A percentile compares a stretch with the other conserved stretches of the same genome.
Evolutionary conservation across 2,329 filamentous ascomycete species (phyloP).

Genomic region (Verticillium nubilum): DNA sequence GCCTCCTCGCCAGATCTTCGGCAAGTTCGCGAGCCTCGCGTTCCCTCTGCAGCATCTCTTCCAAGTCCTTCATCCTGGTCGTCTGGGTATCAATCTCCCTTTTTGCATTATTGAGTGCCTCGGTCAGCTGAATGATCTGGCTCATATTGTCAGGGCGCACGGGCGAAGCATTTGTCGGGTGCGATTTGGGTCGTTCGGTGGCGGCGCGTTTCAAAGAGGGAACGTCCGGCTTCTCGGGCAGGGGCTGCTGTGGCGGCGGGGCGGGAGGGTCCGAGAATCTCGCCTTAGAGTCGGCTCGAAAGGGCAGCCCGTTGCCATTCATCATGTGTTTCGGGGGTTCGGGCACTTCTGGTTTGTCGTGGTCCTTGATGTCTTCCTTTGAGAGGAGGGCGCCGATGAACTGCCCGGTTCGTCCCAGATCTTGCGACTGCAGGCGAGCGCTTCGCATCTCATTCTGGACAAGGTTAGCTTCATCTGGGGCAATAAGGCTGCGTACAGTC

Average conservation of each 20-base stretch:
- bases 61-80: constrained; percentile 72
- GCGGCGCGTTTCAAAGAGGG: constrained; percentile 69
- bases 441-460: constrained; percentile 80
- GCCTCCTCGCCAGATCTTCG: constrained; percentile 70
- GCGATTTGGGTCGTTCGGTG: constrained; percentile 66
- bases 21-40: constrained; percentile 75
- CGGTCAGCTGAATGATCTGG: constrained; percentile 79
- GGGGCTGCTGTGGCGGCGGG: constrained; percentile 84
- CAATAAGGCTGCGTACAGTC: neutral
- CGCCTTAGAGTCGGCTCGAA: constrained; percentile 70
- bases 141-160: constrained; percentile 55
- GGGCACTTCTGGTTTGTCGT: constrained; percentile 42
- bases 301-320: constrained; percentile 47
- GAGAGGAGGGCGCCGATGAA: constrained; percentile 74
- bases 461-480: neutral
- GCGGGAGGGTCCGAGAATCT: constrained; percentile 91
- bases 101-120: constrained; percentile 77
- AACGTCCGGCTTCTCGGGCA: constrained; percentile 87
- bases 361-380: constrained; percentile 60
- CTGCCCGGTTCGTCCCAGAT: constrained; percentile 75
- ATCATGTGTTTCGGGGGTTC: constrained; percentile 44
- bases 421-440: constrained; percentile 80
- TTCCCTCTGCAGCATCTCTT: constrained; percentile 73
- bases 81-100: constrained; percentile 83
- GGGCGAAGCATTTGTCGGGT: constrained; percentile 48